A percentile compares a stretch with the other conserved stretches of the same genome.
Evolutionary conservation across 306 rosid genomes (phyloP).

Genomic region (Prunus armeniaca): DNA sequence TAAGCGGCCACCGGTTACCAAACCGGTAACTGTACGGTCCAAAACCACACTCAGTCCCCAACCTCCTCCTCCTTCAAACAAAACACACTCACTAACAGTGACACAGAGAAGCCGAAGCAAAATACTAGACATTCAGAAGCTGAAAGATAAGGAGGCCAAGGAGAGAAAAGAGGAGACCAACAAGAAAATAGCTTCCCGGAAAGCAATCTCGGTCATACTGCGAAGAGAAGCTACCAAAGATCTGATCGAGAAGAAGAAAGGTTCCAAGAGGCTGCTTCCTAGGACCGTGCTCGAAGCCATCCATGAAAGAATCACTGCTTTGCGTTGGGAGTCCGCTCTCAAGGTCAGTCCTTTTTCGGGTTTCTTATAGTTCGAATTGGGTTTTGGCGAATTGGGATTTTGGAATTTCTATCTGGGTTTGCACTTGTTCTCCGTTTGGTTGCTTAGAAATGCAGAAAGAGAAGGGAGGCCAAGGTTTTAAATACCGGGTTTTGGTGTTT

Average conservation of each 20-base stretch:
- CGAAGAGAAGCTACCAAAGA: slow-evolving; percentile 88
- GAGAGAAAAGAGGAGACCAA: slow-evolving; percentile 76
- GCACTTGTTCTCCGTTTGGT: background rate
- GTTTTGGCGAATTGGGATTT: background rate
- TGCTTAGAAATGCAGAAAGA: background rate
- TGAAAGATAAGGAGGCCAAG: slow-evolving; percentile 41
- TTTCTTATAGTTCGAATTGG: background rate
- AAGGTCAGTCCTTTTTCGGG: slow-evolving; percentile 40
- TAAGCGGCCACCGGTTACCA: slow-evolving; percentile 15
- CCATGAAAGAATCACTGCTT: slow-evolving; percentile 68
- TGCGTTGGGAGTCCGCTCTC: slow-evolving; percentile 94
- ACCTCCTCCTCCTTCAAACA: slow-evolving; percentile 18
- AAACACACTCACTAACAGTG: slow-evolving; percentile 6
- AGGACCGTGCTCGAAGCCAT: slow-evolving; percentile 84
- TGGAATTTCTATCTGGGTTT: background rate
- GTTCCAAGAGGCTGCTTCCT: slow-evolving; percentile 87
- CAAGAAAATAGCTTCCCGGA: slow-evolving; percentile 69
- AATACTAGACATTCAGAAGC: slow-evolving; percentile 42
- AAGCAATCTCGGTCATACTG: slow-evolving; percentile 78
- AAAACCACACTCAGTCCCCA: slow-evolving; percentile 4
- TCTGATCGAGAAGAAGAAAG: slow-evolving; percentile 69
- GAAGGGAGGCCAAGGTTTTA: background rate
- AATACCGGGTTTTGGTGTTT: background rate
- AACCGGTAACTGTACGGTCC: background rate
- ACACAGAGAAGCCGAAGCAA: slow-evolving; percentile 31